Base-by-base conservation (phyloP, 495 filamentous ascomycete genomes). In the Penicillium riverlandense region DNA sequence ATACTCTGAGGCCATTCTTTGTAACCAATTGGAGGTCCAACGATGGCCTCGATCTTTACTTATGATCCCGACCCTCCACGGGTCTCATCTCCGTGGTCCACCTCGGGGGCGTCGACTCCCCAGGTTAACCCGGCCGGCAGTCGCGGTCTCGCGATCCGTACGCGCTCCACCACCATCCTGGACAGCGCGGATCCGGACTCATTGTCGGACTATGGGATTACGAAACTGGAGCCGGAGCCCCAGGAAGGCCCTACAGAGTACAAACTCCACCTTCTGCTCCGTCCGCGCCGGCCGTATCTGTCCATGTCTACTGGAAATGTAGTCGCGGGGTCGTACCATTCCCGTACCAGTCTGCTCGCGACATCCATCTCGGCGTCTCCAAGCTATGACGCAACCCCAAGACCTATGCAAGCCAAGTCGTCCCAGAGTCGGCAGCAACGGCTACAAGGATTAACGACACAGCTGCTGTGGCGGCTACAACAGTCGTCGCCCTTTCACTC, bases 171-270 rank as follows among this genome's bases (percentile, higher is more conserved):
- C 38, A 43, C 55, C 9, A 47, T 40, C n/a, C 40, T 61, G 38
- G 41, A 56, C n/a, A 38, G 44, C 58, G 38, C 69, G 59, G 60
- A 69, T 61, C 36, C 77, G 63, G 54, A 70, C n/a, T 71, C 60
- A 12, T 47, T 86, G 37, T 81, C 78, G 8, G 83, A 87, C 40
- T 83, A 81, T 58, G 79, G 80, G 2, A 76, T 92, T 16, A 83
- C 81, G 29, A 87, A 84, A 53, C 68, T 98, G 11, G 83, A 89
- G 45, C 80, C 92, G 12, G 92, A 98, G 60, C 92, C 92, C 6
- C 90, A 97, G 57, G 84, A 92, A 43, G 92, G 92, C 0, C 87
- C 92, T 29, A 92, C 84, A 7, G 92, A 97, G 66, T 98, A 97
- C 67, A 98, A 98, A 61, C 67, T 98, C 37, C 92, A 96, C 71